These are phyloP conservation scores for Durotheca rogersii DNA, from an alignment of 495 filamentous ascomycete genomes.

Conservation along the genomic window DNA sequence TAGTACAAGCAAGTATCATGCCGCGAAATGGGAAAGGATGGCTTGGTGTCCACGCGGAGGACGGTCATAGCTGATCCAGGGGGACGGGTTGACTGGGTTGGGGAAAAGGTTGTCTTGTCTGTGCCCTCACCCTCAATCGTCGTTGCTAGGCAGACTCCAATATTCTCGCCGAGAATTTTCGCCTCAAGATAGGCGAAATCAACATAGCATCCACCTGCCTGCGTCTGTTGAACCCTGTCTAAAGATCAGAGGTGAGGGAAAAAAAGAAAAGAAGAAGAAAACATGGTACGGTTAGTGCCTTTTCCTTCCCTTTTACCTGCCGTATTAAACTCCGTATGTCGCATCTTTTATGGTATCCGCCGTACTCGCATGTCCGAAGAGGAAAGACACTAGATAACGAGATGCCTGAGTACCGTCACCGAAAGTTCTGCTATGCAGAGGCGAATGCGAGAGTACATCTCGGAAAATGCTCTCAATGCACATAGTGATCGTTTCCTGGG, in stretches of 20 bases:
- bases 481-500: conserved; percentile 23
- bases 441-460: conserved; percentile 5
- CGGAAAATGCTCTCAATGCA: conserved; percentile 15
- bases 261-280: conserved; percentile 20
- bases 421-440: conserved; percentile 13
- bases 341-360: conserved; percentile 34
- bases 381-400: conserved; percentile 28
- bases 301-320: conserved; percentile 43
- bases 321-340: conserved; percentile 38
- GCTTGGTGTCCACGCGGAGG: conserved; percentile 32
- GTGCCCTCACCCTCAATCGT: conserved; percentile 27
- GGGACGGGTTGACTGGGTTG: conserved; percentile 13
- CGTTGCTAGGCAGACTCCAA: conserved; percentile 19
- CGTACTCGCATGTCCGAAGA: conserved; percentile 32
- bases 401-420: conserved; percentile 15
- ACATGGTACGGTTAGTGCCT: conserved; percentile 32
- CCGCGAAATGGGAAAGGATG: conserved; percentile 33
- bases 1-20: conserved; percentile 39
- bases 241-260: conserved; percentile 26
- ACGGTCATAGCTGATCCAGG: conserved; percentile 29
- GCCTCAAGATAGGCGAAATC: conserved; percentile 21
- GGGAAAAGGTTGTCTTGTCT: conserved; percentile 17
- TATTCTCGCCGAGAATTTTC: conserved; percentile 9
- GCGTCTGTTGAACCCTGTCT: conserved; percentile 27
- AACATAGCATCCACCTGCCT: conserved; percentile 29